These are phyloP conservation scores for Cnidoscolus chayamansa DNA, from an alignment of 441 rosid species.

Conservation along the genomic window DNA sequence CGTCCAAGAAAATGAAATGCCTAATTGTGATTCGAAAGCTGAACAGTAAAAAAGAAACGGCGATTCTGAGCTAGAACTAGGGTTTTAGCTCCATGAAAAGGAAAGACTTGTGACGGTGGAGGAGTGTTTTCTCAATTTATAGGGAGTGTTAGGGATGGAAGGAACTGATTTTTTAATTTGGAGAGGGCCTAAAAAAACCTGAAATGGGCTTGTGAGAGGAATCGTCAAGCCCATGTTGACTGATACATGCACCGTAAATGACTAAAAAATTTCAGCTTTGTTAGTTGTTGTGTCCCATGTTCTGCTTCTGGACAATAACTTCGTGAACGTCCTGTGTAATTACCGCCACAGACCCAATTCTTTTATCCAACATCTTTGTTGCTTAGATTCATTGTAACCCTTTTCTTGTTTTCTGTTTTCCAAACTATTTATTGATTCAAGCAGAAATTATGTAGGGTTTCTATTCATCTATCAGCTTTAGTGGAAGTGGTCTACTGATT, in stretches of 20 bases:
- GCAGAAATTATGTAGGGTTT: no score
- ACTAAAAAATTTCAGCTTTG: not conserved
- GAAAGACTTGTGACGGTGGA: no score
- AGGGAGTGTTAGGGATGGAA: no score
- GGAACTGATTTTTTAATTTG: no score
- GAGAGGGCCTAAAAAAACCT: no score
- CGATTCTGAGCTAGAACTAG: not conserved
- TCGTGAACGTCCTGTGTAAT: constrained; percentile 11
- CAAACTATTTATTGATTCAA: not conserved
- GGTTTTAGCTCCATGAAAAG: not conserved
- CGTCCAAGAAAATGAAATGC: not conserved
- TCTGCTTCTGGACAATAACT: constrained; percentile 15
- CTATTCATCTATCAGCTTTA: no score
- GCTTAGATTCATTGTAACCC: no score
- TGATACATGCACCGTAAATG: not conserved
- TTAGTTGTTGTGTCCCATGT: not conserved
- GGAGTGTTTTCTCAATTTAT: not conserved
- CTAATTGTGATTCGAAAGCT: not conserved
- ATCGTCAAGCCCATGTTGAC: not conserved
- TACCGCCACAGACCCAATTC: constrained; percentile 4
- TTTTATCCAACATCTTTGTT: not conserved
- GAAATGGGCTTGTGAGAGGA: not conserved
- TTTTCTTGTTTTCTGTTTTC: not conserved
- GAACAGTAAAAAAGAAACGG: not conserved
- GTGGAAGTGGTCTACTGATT: no score